Base-by-base conservation (phyloP, 768 basidiomycete genomes). In the Boletellus ananas region DNA sequence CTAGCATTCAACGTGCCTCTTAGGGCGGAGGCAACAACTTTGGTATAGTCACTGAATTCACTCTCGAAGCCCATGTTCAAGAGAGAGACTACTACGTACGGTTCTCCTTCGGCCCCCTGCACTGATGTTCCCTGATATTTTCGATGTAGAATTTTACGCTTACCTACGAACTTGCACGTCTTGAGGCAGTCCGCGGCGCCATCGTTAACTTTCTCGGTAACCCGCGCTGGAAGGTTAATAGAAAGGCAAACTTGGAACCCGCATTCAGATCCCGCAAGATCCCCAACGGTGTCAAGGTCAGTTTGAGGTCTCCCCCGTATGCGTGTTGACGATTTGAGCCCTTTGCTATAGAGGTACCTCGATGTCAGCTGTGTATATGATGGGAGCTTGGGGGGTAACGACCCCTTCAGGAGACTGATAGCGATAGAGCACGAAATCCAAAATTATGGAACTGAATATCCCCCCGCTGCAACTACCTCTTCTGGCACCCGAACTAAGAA, bases 31-130 rank as follows among this genome's bases (percentile, higher is more conserved):
- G 59, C 11, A 61, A 62, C 43, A 65, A 65, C 31, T 64, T 65
- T 34, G 64, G 63, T 9, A 63, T 65, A 20, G 60, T 61, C 20
- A 65, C 63, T 17, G 42, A 54, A 18, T 63, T 61, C 44, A 61
- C 52, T 13, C 43, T 65, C 40, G 54, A 49, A 29, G 52, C 61
- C 5, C 52, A 58, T 17, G 14, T n/a, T 25, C 45, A 64, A 41
- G 51, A 31, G 11, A 17, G 33, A 6, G n/a, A 20, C 45, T 23
- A 50, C 52, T 56, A 42, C 34, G 57, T 58, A 20, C 4, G 53
- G 41, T 6, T 12, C 14, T 23, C 16, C 29, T n/a, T 16, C 23
- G 11, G 9, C 3, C 10, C 13, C 18, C 4, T 18, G 6, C 23
- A 4, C 14, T 38, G 23, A 46, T 36, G 16, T 17, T 33, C 23